phyloP scores from a whole-genome alignment of 192 early-diverging fungal species.

The Umbelopsis isabellina region DNA sequence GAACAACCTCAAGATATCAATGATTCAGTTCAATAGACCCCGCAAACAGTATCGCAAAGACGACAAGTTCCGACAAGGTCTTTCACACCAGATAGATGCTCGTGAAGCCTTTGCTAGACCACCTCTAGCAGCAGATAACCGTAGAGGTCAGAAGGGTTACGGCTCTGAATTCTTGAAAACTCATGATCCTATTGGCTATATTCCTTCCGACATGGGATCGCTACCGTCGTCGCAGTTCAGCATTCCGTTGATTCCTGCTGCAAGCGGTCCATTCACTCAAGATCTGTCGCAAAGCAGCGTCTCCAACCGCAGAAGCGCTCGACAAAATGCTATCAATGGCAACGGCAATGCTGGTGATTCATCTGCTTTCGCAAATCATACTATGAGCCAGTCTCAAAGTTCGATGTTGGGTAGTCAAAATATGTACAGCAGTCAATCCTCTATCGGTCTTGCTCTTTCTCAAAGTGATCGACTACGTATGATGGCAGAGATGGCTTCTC shows the following conservation, averaged over 20 bases:
- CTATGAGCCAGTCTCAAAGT: conserved; percentile 32
- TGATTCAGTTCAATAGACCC: conserved; percentile 86
- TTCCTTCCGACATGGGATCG: conserved; percentile 49
- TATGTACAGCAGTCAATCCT: conserved; percentile 60
- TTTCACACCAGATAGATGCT: conserved; percentile 61
- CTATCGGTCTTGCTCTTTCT: conserved; percentile 54
- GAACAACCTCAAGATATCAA: conserved; percentile 83
- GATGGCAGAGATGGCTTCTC: conserved; percentile 47
- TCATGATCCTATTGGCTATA: conserved; percentile 53
- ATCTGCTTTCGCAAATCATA: conserved; percentile 41
- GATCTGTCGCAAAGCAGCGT: conserved; percentile 60
- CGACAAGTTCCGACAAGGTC: conserved; percentile 60
- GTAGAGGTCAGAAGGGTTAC: conserved; percentile 49
- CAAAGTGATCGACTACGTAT: conserved; percentile 59
- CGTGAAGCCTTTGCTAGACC: conserved; percentile 60
- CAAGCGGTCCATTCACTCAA: conserved; percentile 63
- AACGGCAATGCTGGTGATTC: conserved; percentile 1
- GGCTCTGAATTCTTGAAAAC: conserved; percentile 55
- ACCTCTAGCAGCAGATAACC: conserved; percentile 52
- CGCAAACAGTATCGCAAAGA: conserved; percentile 60
- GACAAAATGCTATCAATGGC: conserved; percentile 34
- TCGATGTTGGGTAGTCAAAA: conserved; percentile 50
- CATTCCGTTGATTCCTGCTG: conserved; percentile 56
- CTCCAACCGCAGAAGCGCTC: conserved; percentile 52
- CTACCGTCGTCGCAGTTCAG: conserved; percentile 51